phyloP scores from a whole-genome alignment of 805 yeast species.

The Candida insectorum region DNA sequence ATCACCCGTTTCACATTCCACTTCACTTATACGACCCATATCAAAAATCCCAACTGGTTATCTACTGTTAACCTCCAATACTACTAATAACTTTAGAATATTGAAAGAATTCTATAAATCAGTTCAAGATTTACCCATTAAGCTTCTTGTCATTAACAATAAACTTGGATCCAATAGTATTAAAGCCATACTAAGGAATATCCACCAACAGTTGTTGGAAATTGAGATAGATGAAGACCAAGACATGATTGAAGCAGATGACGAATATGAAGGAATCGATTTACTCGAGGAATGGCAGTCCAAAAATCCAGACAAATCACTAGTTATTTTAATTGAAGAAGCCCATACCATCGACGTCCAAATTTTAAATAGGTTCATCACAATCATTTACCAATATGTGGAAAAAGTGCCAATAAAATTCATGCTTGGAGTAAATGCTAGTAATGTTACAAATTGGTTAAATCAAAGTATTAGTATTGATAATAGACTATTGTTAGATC shows the following conservation, averaged over 20 bases:
- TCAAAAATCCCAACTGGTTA: constrained; percentile 29
- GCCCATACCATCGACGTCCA: constrained; percentile 32
- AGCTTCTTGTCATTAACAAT: constrained; percentile 25
- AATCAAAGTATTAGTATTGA: constrained; percentile 29
- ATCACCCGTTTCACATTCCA: too few relatives aligned
- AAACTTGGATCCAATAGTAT: constrained; percentile 28
- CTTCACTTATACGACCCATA: constrained; percentile 1
- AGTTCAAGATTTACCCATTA: constrained; percentile 11
- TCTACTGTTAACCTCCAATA: constrained; percentile 36
- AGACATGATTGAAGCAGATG: background rate
- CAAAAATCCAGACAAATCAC: background rate
- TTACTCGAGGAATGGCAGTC: constrained; percentile 7
- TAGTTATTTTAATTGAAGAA: constrained; percentile 32
- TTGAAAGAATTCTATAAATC: constrained; percentile 28
- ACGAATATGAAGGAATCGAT: constrained; percentile 9
- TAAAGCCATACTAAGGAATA: constrained; percentile 30
- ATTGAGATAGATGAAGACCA: background rate
- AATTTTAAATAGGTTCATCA: constrained; percentile 32
- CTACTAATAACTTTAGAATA: constrained; percentile 38
- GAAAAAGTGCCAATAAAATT: constrained; percentile 27
- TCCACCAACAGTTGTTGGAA: constrained; percentile 24
- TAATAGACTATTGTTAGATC: constrained; percentile 22
- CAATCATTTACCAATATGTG: constrained; percentile 24
- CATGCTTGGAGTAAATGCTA: constrained; percentile 34
- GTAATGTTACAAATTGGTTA: constrained; percentile 36